Percentiles rank a stretch among this genome's conserved stretches.
Evolutionary conservation across 805 yeast species (phyloP).

Genomic region (Sugiyamaella americana): DNA sequence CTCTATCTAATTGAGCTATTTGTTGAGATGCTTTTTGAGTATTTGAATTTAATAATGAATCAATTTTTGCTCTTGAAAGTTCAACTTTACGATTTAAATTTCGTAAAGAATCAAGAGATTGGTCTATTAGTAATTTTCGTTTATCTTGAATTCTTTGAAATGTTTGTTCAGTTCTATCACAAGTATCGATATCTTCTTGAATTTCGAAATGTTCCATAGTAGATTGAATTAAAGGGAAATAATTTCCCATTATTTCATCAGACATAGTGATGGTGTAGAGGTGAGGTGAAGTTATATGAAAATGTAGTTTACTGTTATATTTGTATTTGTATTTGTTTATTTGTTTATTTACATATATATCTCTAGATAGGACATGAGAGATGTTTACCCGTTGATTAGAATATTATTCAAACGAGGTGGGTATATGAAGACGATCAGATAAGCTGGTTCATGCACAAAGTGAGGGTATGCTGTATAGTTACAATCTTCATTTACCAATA

Average conservation of each 20-base stretch:
- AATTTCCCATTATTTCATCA: slow-evolving; percentile 4
- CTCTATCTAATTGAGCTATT: slow-evolving; percentile 22
- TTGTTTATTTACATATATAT: no score
- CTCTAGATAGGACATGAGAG: no score
- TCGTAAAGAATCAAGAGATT: slow-evolving; percentile 15
- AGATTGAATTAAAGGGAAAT: slow-evolving; percentile 5
- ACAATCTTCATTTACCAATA: no score
- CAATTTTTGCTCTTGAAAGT: slow-evolving; percentile 17
- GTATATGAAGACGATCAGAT: no score
- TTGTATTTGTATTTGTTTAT: no score
- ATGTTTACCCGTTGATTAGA: no score
- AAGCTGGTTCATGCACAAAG: no score
- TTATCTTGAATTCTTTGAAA: slow-evolving; percentile 12
- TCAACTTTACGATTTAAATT: slow-evolving; percentile 22
- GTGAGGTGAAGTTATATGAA: no score
- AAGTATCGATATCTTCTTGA: slow-evolving; percentile 21
- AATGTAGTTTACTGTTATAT: no score
- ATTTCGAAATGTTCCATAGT: slow-evolving; percentile 21
- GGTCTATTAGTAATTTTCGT: slow-evolving; percentile 13
- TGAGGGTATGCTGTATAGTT: no score
- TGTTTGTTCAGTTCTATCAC: slow-evolving; percentile 19
- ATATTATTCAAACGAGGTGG: no score
- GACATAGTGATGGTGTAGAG: no score
- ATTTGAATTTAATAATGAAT: slow-evolving; percentile 12
- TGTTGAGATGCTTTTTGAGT: slow-evolving; percentile 12